Conservation (phyloP, 225 moss, liverwort and hornwort species). For the Polytrichum formosum region DNA sequence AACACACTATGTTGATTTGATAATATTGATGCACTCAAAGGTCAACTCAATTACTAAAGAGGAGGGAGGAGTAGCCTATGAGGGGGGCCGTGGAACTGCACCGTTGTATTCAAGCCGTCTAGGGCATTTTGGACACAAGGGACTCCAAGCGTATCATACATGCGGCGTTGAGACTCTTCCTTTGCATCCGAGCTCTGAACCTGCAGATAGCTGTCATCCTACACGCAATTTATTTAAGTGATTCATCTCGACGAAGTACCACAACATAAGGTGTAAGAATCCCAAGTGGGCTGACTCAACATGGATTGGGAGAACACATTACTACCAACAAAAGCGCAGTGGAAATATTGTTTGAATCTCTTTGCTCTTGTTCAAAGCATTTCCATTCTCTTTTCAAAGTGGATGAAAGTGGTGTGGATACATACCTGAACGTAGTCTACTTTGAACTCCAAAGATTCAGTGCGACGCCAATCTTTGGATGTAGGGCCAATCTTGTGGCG, state of each 20-base stretch:
- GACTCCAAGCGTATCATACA: slow-evolving; percentile 52
- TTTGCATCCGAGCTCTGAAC: slow-evolving; percentile 36
- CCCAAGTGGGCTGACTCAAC: too few relatives aligned
- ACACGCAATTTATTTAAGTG: slow-evolving; percentile 16
- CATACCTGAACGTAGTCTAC: slow-evolving; percentile 37
- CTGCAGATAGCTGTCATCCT: slow-evolving; percentile 56
- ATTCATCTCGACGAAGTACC: too few relatives aligned
- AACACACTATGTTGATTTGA: too few relatives aligned
- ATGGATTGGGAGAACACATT: too few relatives aligned
- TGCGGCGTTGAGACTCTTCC: slow-evolving; percentile 56
- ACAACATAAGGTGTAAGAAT: too few relatives aligned
- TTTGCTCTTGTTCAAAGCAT: too few relatives aligned
- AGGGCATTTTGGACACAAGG: slow-evolving; percentile 58
- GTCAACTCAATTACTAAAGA: too few relatives aligned
- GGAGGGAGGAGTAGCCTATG: too few relatives aligned
- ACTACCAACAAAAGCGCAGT: too few relatives aligned
- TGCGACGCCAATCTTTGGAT: slow-evolving; percentile 31
- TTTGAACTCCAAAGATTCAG: slow-evolving; percentile 43
- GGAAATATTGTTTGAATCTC: too few relatives aligned
- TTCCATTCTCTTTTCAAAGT: too few relatives aligned
- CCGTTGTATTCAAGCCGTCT: slow-evolving; percentile 57
- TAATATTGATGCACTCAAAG: too few relatives aligned
- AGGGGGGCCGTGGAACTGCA: slow-evolving; percentile 23
- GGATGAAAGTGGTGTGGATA: not conserved
- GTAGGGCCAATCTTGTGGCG: slow-evolving; percentile 25